A percentile compares a stretch with the other conserved stretches of the same genome.
Conservation (phyloP, 352 stramenopile genomes). For the Phytopythium vexans region DNA sequence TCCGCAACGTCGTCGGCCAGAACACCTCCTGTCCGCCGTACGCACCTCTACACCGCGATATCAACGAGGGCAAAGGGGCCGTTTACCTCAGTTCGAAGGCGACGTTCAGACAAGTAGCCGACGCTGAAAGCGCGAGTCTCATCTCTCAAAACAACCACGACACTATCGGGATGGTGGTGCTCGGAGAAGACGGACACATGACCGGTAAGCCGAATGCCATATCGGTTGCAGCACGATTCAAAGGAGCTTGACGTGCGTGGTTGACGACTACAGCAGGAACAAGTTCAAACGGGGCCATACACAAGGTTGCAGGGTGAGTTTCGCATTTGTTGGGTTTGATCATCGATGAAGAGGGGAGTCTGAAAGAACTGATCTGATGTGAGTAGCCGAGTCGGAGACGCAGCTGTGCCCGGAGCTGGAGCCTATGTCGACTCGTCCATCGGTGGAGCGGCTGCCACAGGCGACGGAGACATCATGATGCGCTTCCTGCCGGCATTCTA, state of each 20-base stretch:
- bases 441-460: constrained; percentile 81
- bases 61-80: constrained; percentile 3
- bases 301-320: constrained; percentile 84
- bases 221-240: neutral
- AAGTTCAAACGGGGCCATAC: constrained; percentile 87
- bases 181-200: constrained; percentile 62
- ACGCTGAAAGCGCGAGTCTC: constrained; percentile 17
- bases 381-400: constrained; percentile 85
- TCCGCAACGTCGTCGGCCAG: constrained; percentile 63
- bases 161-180: constrained; percentile 88
- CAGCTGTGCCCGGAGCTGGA: constrained; percentile 75
- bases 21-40: constrained; percentile 83
- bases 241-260: neutral
- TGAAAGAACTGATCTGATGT: constrained; percentile 1
- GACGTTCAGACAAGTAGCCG: constrained; percentile 13
- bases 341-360: neutral
- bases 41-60: constrained; percentile 24
- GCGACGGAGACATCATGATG: constrained; percentile 92
- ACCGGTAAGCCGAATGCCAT: constrained; percentile 33
- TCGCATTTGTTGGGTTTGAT: neutral
- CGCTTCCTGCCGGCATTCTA: constrained; percentile 86
- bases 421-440: constrained; percentile 84
- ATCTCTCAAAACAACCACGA: constrained; percentile 82
- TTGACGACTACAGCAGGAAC: constrained; percentile 50
- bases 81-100: constrained; percentile 18